These are phyloP conservation scores for Abrus precatorius DNA, from an alignment of 306 rosid species.

Conservation along the genomic window DNA sequence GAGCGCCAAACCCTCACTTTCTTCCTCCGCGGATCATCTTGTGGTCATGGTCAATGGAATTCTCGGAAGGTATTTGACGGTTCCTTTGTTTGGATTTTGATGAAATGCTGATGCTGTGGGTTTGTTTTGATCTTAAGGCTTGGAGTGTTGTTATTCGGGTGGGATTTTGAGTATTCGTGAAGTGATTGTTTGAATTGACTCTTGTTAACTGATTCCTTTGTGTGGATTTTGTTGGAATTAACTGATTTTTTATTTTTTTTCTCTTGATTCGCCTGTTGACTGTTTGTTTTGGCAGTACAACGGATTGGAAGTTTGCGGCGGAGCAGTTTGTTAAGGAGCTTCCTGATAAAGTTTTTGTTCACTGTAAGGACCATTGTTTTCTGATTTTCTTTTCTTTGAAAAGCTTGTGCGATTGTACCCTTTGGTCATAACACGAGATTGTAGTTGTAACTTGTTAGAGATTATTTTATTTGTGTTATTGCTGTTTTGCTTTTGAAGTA, in stretches of 20 bases:
- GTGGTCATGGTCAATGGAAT: constrained; percentile 96
- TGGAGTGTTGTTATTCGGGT: constrained; percentile 5
- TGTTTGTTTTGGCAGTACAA: constrained; percentile 64
- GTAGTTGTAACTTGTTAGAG: background rate
- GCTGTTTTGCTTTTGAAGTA: constrained; percentile 6
- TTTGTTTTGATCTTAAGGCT: constrained; percentile 30
- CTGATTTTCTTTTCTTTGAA: constrained; percentile 5
- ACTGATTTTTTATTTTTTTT: constrained; percentile 1
- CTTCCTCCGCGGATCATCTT: constrained; percentile 88
- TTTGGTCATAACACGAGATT: background rate
- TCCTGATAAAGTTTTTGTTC: constrained; percentile 88
- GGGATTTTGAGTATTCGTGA: constrained; percentile 3
- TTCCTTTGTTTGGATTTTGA: constrained; percentile 7
- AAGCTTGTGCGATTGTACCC: no score
- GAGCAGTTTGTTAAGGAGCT: constrained; percentile 82
- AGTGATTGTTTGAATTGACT: constrained; percentile 25
- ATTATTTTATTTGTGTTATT: constrained; percentile 6
- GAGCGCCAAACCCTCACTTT: constrained; percentile 76
- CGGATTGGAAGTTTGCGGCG: constrained; percentile 94
- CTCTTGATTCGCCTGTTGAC: constrained; percentile 25
- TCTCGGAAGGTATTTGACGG: constrained; percentile 73
- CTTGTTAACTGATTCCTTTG: background rate
- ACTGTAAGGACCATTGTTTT: constrained; percentile 65
- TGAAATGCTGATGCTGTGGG: constrained; percentile 22
- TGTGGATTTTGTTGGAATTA: background rate